Evolutionary conservation across 2,329 filamentous ascomycete genomes (phyloP), one percentile per base, ranked within the genome.

Genomic region (Calycina herbarum): DNA sequence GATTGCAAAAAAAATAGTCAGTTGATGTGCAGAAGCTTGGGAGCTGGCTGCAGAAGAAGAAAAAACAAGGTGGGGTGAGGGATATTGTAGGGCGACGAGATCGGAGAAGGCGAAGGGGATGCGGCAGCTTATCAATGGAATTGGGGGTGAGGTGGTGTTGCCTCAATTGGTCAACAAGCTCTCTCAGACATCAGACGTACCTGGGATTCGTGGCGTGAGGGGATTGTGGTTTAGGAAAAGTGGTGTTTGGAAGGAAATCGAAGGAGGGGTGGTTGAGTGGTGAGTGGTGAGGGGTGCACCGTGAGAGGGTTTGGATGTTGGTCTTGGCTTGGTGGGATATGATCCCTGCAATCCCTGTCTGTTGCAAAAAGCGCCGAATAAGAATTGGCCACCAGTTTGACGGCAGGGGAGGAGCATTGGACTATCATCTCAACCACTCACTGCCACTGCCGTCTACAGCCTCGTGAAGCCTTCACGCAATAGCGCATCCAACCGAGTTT

Each of bases 51-150:
- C 48, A 65, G 57, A 57, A 68, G 65, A 66, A 72, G 69, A 68
- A 70, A 71, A 69, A 59, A 67, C 59, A 48, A 66, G 66, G 67
- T 60, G 71, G 71, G 69, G 68, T 72, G 66, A 66, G 64, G 60
- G 61, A 67, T 64, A 68, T 54, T 66, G 66, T 62, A 45, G 35
- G 54, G 57, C 54, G 65, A 69, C 62, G 66, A 67, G 48, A 64
- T 62, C 65, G 45, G 59, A 51, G 29, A 10, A 24, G 59, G 33
- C 29, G 59, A 51, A 6, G 40, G 35, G 24, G 24, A 35, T 2
- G 68, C 38, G 69, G 62, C 64, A 60, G 61, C 62, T 60, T 61
- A 66, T 66, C 57, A 51, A 27, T 33, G 59, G 54, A 65, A 59
- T 40, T 51, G 29, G 45, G 51, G 61, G 58, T 31, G 33, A 61